A percentile compares a stretch with the other conserved stretches of the same genome.
Conservation (phyloP, 768 basidiomycete species). For the Brasilioporus rufonigricans region DNA sequence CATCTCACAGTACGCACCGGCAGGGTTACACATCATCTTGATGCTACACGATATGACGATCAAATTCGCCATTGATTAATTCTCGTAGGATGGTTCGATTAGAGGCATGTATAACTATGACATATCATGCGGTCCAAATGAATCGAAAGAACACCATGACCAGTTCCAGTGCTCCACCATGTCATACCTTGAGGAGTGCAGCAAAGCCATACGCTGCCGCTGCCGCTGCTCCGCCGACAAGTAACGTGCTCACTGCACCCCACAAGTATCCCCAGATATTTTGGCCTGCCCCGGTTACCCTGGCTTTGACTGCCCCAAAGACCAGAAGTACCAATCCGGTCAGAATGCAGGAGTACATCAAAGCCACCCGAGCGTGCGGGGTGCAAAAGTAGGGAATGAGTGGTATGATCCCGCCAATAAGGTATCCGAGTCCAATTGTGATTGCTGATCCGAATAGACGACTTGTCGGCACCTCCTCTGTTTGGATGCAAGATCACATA, state of each 20-base stretch:
- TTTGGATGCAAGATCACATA: background rate
- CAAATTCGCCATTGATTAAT: background rate
- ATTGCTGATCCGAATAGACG: conserved; percentile 89
- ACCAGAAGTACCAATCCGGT: conserved; percentile 85
- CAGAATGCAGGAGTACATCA: conserved; percentile 72
- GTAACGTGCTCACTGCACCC: conserved; percentile 83
- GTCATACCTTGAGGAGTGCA: conserved; percentile 41
- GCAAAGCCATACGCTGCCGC: conserved; percentile 67
- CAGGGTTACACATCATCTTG: no score
- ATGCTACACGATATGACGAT: background rate
- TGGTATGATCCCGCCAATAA: conserved; percentile 90
- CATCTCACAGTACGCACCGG: no score
- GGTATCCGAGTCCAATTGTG: conserved; percentile 94
- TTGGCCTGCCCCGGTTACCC: conserved; percentile 77
- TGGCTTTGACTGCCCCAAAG: conserved; percentile 90
- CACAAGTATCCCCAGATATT: conserved; percentile 71
- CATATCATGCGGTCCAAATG: background rate
- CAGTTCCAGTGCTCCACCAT: no score
- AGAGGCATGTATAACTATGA: background rate
- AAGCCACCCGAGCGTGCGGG: conserved; percentile 58
- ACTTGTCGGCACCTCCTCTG: conserved; percentile 85
- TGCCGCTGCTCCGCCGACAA: conserved; percentile 90
- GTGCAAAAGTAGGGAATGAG: conserved; percentile 93
- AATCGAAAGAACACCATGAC: background rate
- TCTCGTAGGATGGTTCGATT: background rate